A percentile compares a stretch with the other conserved stretches of the same genome.
phyloP scores from a whole-genome alignment of 176 grass and related monocot genomes.

The Juncus inflexus region DNA sequence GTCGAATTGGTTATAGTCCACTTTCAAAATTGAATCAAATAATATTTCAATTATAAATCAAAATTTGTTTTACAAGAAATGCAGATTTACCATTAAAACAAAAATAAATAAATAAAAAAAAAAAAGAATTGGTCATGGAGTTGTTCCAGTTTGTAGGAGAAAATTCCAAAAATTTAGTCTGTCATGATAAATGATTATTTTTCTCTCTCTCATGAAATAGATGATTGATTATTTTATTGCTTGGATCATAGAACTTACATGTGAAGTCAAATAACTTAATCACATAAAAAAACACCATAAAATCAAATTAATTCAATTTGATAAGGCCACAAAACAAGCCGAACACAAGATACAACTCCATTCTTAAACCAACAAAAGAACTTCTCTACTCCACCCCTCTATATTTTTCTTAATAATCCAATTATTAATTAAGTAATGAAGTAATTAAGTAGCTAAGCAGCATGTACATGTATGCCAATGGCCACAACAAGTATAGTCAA shows the following conservation, averaged over 20 bases:
- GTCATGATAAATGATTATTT: too few relatives aligned
- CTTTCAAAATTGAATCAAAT: too few relatives aligned
- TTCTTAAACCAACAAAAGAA: conserved; percentile 12
- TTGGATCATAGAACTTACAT: too few relatives aligned
- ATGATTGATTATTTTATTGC: background rate
- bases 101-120: too few relatives aligned
- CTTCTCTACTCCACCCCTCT: background rate
- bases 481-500: conserved; percentile 74
- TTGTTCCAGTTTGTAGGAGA: too few relatives aligned
- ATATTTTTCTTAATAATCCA: background rate
- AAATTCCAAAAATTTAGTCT: too few relatives aligned
- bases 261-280: background rate
- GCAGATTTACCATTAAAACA: too few relatives aligned
- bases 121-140: too few relatives aligned
- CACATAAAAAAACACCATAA: background rate
- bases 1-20: too few relatives aligned
- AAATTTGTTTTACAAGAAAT: too few relatives aligned
- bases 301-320: conserved; percentile 16
- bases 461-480: conserved; percentile 70
- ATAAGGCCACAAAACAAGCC: background rate
- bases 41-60: too few relatives aligned
- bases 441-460: conserved; percentile 31
- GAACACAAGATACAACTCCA: conserved; percentile 5
- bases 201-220: background rate
- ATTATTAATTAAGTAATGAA: too few relatives aligned